Evolutionary conservation across 371 early-diverging fungal genomes (phyloP).

Genomic region (Rhizopus microsporus): DNA sequence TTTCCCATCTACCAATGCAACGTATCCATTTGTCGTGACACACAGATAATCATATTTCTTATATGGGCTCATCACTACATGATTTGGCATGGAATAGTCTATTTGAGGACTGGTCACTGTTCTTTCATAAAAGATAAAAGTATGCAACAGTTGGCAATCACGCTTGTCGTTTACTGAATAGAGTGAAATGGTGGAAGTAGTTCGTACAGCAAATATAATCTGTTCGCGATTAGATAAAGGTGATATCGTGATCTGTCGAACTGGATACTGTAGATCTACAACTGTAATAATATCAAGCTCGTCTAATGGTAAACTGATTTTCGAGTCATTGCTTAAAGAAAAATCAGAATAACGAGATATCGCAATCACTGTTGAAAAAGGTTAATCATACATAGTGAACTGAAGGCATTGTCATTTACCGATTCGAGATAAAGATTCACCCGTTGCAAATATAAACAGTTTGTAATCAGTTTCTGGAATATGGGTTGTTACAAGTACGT

Average conservation of each 20-base stretch:
- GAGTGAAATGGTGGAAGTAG: slow-evolving; percentile 15
- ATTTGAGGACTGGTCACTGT: background rate
- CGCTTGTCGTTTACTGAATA: background rate
- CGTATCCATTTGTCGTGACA: slow-evolving; percentile 20
- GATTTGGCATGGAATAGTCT: slow-evolving; percentile 25
- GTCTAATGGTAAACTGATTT: slow-evolving; percentile 5
- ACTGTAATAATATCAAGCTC: background rate
- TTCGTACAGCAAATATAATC: slow-evolving; percentile 12
- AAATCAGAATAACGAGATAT: background rate
- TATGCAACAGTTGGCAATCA: background rate
- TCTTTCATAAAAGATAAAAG: slow-evolving; percentile 5
- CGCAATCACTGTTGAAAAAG: background rate
- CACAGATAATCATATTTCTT: slow-evolving; percentile 11
- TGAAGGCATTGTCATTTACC: slow-evolving; percentile 4
- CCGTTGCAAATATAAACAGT: slow-evolving; percentile 13
- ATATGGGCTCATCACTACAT: slow-evolving; percentile 16
- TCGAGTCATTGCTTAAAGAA: background rate
- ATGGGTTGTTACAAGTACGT: slow-evolving; percentile 3
- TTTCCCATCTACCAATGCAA: slow-evolving; percentile 9
- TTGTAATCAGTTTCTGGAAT: slow-evolving; percentile 1
- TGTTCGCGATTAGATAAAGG: slow-evolving; percentile 1
- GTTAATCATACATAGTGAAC: background rate
- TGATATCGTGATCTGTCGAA: slow-evolving; percentile 18
- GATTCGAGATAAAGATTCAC: slow-evolving; percentile 12
- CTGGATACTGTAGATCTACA: slow-evolving; percentile 14